Evolutionary conservation across 495 filamentous ascomycete genomes (phyloP), one percentile per base, ranked within the genome.

Genomic region (Hypoxylon rickii): DNA sequence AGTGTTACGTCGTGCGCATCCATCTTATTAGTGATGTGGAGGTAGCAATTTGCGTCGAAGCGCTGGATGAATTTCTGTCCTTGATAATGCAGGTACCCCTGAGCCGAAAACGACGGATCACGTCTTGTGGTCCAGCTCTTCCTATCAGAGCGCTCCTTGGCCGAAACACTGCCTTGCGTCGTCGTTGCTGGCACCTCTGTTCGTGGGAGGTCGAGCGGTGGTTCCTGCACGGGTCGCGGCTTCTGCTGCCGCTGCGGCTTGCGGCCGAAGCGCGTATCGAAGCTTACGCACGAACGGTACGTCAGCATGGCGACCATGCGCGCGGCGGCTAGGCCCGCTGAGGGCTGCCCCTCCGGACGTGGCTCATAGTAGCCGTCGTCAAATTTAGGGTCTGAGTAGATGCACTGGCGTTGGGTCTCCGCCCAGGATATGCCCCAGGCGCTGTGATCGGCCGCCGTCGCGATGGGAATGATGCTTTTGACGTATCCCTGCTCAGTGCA

Each of bases 281-380:
- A 72, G 10, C 68, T 70, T 17, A 54, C 49, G 26, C 50, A 65
- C 16, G 71, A 72, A 3, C 71, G 69, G 37, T 74, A 74, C 1
- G 72, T 73, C 12, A 74, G 67, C 66, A 72, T 71, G n/a, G 72
- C 70, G 2, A 72, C 67, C 72, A 71, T 74, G 19, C 72, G 60
- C 2, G 72, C 72, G 0, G 70, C 66, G 11, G 63, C 65, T 11
- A 74, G 52, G 4, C 72, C 72, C 1, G 48, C 44, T 0, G 55
- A 60, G 7, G 72, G 72, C 34, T 67, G 64, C 0, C 60, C 64
- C 22, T 61, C 64, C 0, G 71, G 71, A 11, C 18, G 20, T 6
- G 68, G 62, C 11, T 63, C 58, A 41, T 74, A 74, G 39, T 64
- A 65, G 3, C 72, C 72, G 29, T 67, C 62, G 20, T 59, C 47